Evolutionary conservation across 176 grass and related monocot genomes (phyloP).

Genomic region (Phyllostachys edulis): DNA sequence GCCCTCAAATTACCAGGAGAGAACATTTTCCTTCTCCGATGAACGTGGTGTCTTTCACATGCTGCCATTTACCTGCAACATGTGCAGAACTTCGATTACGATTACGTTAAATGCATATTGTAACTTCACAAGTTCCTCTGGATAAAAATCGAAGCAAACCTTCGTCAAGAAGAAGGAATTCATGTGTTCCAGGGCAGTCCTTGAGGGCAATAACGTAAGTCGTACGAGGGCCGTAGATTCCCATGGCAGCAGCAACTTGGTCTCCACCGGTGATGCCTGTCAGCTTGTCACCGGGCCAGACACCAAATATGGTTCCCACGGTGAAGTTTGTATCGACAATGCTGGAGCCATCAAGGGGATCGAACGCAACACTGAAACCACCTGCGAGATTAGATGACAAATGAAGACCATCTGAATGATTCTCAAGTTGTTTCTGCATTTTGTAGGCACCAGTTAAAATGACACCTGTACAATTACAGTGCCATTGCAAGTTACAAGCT

Average conservation of each 20-base stretch:
- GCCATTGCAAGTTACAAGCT: background rate
- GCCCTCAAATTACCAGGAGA: constrained; percentile 94
- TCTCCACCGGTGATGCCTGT: constrained; percentile 77
- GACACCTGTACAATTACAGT: background rate
- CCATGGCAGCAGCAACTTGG: constrained; percentile 89
- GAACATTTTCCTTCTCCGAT: constrained; percentile 96
- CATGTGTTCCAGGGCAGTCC: constrained; percentile 87
- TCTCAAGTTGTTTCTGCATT: background rate
- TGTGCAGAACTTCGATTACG: background rate
- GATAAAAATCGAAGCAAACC: constrained; percentile 23
- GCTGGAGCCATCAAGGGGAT: constrained; percentile 92
- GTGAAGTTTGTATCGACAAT: constrained; percentile 99
- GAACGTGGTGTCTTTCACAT: constrained; percentile 89
- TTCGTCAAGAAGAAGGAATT: constrained; percentile 93
- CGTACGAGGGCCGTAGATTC: constrained; percentile 94
- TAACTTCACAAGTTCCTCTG: background rate
- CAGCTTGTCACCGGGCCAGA: constrained; percentile 95
- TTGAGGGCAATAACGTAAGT: constrained; percentile 90
- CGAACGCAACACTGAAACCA: constrained; percentile 93
- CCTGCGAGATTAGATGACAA: constrained; percentile 36
- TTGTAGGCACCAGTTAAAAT: background rate
- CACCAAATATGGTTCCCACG: constrained; percentile 93
- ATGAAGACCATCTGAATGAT: background rate
- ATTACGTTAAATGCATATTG: background rate
- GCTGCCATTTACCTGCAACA: constrained; percentile 90